These are phyloP conservation scores for Aspergillus sp. DNA, from an alignment of 2,329 filamentous ascomycete genomes.

Conservation along the genomic window DNA sequence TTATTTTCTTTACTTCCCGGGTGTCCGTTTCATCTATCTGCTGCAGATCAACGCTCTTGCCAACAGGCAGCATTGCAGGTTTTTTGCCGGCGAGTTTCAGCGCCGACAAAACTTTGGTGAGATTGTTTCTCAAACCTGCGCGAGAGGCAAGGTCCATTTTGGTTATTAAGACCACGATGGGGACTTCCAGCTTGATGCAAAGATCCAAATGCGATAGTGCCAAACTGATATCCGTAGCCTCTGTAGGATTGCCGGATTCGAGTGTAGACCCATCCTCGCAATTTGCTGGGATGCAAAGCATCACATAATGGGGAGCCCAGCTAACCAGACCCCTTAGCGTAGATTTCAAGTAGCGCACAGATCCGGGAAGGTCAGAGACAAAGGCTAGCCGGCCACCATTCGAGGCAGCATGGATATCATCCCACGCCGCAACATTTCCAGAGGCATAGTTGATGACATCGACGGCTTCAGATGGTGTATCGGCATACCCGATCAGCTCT, in stretches of 20 bases:
- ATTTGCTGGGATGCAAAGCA: slow-evolving; percentile 82
- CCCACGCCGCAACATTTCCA: slow-evolving; percentile 85
- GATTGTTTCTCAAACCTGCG: slow-evolving; percentile 60
- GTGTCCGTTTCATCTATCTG: slow-evolving; percentile 54
- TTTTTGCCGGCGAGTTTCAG: slow-evolving; percentile 71
- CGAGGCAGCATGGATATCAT: slow-evolving; percentile 81
- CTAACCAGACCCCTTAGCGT: slow-evolving; percentile 86
- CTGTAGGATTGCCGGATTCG: slow-evolving; percentile 9
- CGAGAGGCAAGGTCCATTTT: slow-evolving; percentile 86
- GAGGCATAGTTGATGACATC: slow-evolving; percentile 73
- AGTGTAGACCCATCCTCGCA: slow-evolving; percentile 49
- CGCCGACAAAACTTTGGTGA: slow-evolving; percentile 69
- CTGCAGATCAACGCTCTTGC: slow-evolving; percentile 50
- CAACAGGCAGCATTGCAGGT: slow-evolving; percentile 63
- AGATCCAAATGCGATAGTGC: slow-evolving; percentile 77
- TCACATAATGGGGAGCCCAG: slow-evolving; percentile 91
- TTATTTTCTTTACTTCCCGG: slow-evolving; percentile 53
- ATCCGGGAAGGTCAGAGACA: slow-evolving; percentile 86
- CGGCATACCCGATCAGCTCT: slow-evolving; percentile 80
- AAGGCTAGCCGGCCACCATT: slow-evolving; percentile 73
- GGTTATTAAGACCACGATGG: slow-evolving; percentile 77
- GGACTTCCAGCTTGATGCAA: slow-evolving; percentile 73
- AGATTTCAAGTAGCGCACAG: slow-evolving; percentile 82
- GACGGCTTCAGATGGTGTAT: slow-evolving; percentile 36
- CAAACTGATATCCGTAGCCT: slow-evolving; percentile 59